phyloP scores from a whole-genome alignment of 2,329 filamentous ascomycete genomes.

The Delphinella strobiligena region DNA sequence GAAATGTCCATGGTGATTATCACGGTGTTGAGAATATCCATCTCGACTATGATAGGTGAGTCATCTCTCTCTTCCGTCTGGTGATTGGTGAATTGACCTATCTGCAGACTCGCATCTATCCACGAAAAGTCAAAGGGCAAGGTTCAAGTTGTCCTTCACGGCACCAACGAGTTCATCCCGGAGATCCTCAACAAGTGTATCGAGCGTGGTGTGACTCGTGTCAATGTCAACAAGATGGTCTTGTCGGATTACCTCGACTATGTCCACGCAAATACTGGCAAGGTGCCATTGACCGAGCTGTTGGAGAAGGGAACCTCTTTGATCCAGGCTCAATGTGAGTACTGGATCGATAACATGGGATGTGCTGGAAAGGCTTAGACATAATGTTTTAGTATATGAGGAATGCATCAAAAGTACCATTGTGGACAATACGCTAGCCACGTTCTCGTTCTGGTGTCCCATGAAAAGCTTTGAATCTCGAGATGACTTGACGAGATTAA shows the following conservation, averaged over 20 bases:
- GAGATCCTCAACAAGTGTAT: conserved; percentile 45
- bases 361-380: conserved; percentile 22
- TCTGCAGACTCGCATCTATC: conserved; percentile 30
- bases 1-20: conserved; percentile 66
- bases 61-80: neutral
- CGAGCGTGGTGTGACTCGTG: conserved; percentile 41
- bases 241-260: conserved; percentile 36
- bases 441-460: too few relatives aligned
- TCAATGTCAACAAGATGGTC: conserved; percentile 50
- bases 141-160: conserved; percentile 45
- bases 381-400: neutral
- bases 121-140: conserved; percentile 35
- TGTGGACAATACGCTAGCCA: too few relatives aligned
- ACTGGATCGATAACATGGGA: conserved; percentile 41
- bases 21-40: conserved; percentile 52
- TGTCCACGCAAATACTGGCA: conserved; percentile 37
- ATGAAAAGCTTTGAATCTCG: too few relatives aligned
- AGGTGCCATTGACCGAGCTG: conserved; percentile 39
- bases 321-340: conserved; percentile 45
- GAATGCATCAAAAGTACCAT: too few relatives aligned
- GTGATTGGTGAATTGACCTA: neutral
- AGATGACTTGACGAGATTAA: too few relatives aligned
- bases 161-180: conserved; percentile 44
- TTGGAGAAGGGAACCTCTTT: conserved; percentile 42
- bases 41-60: conserved; percentile 45